Base-by-base conservation (phyloP, 208 protist species). In the Sergeia podlipaevii region DNA sequence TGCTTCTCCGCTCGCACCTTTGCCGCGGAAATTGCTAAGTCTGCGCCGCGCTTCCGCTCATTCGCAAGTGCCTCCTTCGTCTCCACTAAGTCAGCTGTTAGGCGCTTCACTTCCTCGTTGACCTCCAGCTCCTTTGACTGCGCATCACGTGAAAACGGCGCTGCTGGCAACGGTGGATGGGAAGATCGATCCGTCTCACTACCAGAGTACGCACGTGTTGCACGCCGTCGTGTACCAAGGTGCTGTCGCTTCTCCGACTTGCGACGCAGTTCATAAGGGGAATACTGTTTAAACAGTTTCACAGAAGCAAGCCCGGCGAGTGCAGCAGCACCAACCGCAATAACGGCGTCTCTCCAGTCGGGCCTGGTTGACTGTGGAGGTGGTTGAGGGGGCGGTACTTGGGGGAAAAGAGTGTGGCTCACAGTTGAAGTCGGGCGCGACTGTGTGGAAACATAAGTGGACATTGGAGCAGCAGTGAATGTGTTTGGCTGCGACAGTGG, bases 321-420 rank as follows among this genome's bases (percentile, higher is more conserved):
- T 20, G 75, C 61, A 7, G 80, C 70, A 13, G 77, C 82, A 11
- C 82, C 86, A 18, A 65, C 44, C 21, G 65, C 82, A 62, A 93
- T 93, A 29, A 93, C 80, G 21, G 77, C 70, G 63, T 93, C 80
- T 28, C 80, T 74, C 83, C 86, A 93, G 60, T 91, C 79, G 43
- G 50, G 26, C 2, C 30, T 37, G 33, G 52, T 71, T 17, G 39
- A 6, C 52, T 63, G 59, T 17, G 52, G 23, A 38, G 51, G 32
- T 52, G 10, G 47, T 18, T 55, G 70, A 4, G 72, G 65, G 3
- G 59, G 66, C 34, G 71, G 51, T 3, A 70, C 50, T 21, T 62
- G 54, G 6, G 72, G 65, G 33, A 85, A 89, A 30, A 89, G 72
- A 18, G 49, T 76, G 24, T 74, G 66, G 0, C 55, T 67, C 10